Conservation (phyloP, 306 rosid species). For the Medicago arabica region DNA sequence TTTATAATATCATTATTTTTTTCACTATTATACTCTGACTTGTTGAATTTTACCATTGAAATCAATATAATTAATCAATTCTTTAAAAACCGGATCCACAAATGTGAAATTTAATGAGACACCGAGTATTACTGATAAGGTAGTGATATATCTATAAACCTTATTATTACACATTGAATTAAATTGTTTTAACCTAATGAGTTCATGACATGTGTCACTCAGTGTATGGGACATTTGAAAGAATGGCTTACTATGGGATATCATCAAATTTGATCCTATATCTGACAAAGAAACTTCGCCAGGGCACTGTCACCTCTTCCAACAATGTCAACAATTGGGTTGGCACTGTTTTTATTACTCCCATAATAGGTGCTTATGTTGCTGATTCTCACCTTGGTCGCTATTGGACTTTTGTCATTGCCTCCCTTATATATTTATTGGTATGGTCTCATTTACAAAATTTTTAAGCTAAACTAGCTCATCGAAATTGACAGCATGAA, state of each 20-base stretch:
- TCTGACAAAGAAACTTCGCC: slow-evolving; percentile 66
- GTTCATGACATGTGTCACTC: slow-evolving; percentile 1
- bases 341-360: slow-evolving; percentile 78
- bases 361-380: slow-evolving; percentile 77
- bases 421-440: slow-evolving; percentile 57
- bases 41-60: too few species aligned
- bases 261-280: slow-evolving; percentile 68
- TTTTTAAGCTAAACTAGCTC: too few species aligned
- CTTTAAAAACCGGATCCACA: too few species aligned
- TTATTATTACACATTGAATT: neutral
- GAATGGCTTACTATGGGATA: slow-evolving; percentile 83
- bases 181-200: neutral
- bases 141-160: neutral
- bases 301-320: slow-evolving; percentile 68
- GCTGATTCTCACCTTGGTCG: slow-evolving; percentile 89
- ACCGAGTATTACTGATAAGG: too few species aligned
- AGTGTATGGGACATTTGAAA: slow-evolving; percentile 75
- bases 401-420: slow-evolving; percentile 67
- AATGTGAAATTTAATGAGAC: too few species aligned
- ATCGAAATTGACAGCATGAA: too few species aligned
- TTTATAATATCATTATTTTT: too few species aligned
- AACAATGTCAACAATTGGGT: slow-evolving; percentile 83
- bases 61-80: too few species aligned
- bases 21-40: too few species aligned
- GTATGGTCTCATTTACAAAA: slow-evolving; percentile 39